Evolutionary conservation across 805 yeast species (phyloP).

Genomic region (Teunomyces kruisii): DNA sequence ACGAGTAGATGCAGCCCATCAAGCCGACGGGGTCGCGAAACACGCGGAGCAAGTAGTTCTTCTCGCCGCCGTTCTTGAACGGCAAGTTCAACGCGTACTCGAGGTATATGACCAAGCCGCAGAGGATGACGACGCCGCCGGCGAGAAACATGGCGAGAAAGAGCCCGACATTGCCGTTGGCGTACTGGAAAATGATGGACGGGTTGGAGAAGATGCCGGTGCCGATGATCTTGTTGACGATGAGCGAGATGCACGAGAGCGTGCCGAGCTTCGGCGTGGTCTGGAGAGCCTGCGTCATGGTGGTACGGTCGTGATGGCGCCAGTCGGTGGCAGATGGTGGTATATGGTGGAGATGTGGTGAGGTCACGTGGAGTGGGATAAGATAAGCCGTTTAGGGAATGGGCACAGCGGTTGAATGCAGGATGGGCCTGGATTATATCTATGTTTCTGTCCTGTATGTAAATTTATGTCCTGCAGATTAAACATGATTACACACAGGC

Average conservation of each 20-base stretch:
- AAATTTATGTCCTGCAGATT: no score
- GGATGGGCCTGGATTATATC: no score
- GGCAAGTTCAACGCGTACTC: constrained; percentile 43
- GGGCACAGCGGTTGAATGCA: no score
- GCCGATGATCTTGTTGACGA: constrained; percentile 44
- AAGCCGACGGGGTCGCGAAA: constrained; percentile 34
- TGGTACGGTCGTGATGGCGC: not conserved
- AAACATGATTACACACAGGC: no score
- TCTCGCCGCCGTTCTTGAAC: constrained; percentile 43
- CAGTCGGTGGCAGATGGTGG: no score
- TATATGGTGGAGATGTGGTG: not conserved
- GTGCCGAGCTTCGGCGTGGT: constrained; percentile 20
- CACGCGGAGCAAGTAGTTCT: constrained; percentile 37
- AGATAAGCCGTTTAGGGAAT: no score
- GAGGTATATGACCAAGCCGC: constrained; percentile 41
- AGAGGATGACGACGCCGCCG: constrained; percentile 38
- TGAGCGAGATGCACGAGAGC: constrained; percentile 37
- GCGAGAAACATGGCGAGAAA: constrained; percentile 32
- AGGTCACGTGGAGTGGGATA: not conserved
- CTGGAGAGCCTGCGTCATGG: no score
- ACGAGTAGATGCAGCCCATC: constrained; percentile 43
- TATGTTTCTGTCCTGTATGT: no score
- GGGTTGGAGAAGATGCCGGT: constrained; percentile 45
- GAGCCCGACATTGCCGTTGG: constrained; percentile 37
- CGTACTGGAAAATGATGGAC: constrained; percentile 38